Conservation (phyloP, 352 stramenopile genomes). For the Globisporangium takayamanum region DNA sequence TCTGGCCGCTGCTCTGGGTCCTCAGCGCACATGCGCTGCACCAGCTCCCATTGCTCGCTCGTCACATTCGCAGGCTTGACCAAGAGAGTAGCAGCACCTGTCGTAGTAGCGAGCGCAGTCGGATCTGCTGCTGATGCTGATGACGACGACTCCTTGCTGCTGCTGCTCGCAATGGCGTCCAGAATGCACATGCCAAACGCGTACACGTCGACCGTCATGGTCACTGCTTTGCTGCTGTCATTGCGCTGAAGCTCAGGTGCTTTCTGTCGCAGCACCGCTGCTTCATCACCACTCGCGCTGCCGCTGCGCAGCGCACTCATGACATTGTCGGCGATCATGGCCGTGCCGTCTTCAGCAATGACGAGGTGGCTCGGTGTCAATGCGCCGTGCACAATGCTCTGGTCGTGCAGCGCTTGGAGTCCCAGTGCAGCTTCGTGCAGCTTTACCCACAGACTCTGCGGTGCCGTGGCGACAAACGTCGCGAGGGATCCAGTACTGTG, state of each 20-base stretch:
- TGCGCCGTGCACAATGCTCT: not conserved
- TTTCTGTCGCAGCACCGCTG: not conserved
- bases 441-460: conserved; percentile 1
- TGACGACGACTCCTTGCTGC: too few relatives aligned
- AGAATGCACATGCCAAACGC: conserved; percentile 4
- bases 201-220: conserved; percentile 1
- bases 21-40: conserved; percentile 6
- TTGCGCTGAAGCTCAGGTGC: not conserved
- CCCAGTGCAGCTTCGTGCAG: conserved; percentile 3
- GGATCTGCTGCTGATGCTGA: not conserved
- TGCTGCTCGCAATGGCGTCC: not conserved
- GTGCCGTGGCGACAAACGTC: not conserved
- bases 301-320: not conserved
- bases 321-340: conserved; percentile 6
- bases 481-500: not conserved
- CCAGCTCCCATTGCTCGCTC: conserved; percentile 1
- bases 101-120: not conserved
- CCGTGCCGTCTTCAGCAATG: not conserved
- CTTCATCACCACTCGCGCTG: not conserved
- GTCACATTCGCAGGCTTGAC: not conserved
- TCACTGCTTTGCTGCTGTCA: not conserved
- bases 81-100: too few relatives aligned
- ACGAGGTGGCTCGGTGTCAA: not conserved
- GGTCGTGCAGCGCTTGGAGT: conserved; percentile 6
- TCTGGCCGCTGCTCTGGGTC: not conserved